phyloP scores from a whole-genome alignment of 2,329 filamentous ascomycete genomes.

The Neonectria neomacrospora region DNA sequence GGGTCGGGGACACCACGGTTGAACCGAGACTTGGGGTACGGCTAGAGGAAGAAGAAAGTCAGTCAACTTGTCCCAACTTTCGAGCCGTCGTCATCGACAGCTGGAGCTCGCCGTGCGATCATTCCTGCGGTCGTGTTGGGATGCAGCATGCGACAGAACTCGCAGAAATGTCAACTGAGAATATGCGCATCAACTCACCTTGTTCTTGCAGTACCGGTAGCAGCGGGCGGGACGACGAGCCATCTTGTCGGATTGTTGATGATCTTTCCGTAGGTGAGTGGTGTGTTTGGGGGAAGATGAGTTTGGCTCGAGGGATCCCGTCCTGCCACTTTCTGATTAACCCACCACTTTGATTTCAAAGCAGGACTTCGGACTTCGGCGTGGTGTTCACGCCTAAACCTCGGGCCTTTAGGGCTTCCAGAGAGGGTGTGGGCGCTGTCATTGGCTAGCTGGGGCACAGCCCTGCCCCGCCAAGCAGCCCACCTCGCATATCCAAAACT shows the following conservation, averaged over 20 bases:
- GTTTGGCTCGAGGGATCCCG: constrained; percentile 43
- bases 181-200: constrained; percentile 71
- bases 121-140: constrained; percentile 28
- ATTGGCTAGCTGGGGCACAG: constrained; percentile 44
- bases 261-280: constrained; percentile 52
- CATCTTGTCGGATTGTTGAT: constrained; percentile 83
- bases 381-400: constrained; percentile 52
- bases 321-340: constrained; percentile 46
- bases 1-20: constrained; percentile 96
- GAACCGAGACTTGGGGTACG: constrained; percentile 99
- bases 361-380: constrained; percentile 51
- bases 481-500: constrained; percentile 41
- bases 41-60: constrained; percentile 59
- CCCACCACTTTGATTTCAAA: constrained; percentile 65
- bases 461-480: constrained; percentile 38
- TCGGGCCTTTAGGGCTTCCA: constrained; percentile 54
- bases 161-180: constrained; percentile 27
- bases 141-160: constrained; percentile 20
- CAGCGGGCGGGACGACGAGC: constrained; percentile 99
- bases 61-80: constrained; percentile 28
- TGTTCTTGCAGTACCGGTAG: constrained; percentile 99
- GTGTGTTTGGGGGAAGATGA: constrained; percentile 51
- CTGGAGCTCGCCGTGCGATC: constrained; percentile 8
- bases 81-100: constrained; percentile 17
- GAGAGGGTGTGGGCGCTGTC: constrained; percentile 9